These are phyloP conservation scores for Boletus patriciae DNA, from an alignment of 768 basidiomycete genomes.

Conservation along the genomic window DNA sequence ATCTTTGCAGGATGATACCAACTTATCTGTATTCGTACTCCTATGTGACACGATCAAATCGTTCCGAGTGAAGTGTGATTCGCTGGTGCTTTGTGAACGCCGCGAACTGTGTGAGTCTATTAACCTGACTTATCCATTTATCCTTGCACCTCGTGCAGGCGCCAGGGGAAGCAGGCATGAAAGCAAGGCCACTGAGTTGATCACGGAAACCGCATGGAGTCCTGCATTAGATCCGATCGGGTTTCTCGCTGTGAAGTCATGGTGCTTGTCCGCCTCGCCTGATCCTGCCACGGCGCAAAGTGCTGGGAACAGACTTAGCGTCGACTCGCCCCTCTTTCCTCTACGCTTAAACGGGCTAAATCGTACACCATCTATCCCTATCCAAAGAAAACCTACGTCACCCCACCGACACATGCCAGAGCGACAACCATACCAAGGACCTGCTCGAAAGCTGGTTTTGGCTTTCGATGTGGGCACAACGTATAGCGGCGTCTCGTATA, in stretches of 20 bases:
- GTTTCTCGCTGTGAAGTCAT: not conserved
- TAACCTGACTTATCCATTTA: no score
- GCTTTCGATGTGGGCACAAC: constrained; percentile 57
- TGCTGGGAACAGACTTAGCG: not conserved
- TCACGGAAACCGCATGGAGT: constrained; percentile 9
- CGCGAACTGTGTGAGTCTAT: not conserved
- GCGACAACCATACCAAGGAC: constrained; percentile 42
- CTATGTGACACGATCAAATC: not conserved
- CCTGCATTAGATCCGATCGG: constrained; percentile 11
- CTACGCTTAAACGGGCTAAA: not conserved
- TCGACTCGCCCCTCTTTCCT: not conserved
- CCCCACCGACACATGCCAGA: constrained; percentile 21
- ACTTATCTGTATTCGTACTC: not conserved
- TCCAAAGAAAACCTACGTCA: not conserved
- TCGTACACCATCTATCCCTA: not conserved
- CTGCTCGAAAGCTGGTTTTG: constrained; percentile 43
- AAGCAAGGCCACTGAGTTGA: not conserved
- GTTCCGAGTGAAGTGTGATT: no score
- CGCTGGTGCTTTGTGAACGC: not conserved
- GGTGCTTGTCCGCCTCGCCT: constrained; percentile 13
- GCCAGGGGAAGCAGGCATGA: not conserved
- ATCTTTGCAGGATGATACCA: not conserved
- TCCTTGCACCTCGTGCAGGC: no score
- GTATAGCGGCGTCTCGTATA: constrained; percentile 49
- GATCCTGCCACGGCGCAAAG: constrained; percentile 11